Base-by-base conservation (phyloP, 2,329 filamentous ascomycete genomes). In the Aspergillus sclerotialis region DNA sequence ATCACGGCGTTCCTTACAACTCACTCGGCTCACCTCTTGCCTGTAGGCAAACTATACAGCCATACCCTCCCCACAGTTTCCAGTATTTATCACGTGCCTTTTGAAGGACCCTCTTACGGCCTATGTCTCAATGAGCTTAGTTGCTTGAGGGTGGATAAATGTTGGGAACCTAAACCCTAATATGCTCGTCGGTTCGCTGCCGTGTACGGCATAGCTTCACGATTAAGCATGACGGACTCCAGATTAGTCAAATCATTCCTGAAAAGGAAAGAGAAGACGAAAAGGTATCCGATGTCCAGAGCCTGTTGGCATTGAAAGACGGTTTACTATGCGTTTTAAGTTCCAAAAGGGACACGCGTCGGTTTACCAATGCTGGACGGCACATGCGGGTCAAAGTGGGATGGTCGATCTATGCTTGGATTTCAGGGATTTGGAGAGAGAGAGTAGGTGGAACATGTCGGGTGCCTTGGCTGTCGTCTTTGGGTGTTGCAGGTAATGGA, bases 131-230 rank as follows among this genome's bases (percentile, higher is more conserved):
- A 42, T 33, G 37, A 30, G 35, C 36, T 42, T 42, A 40, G 57
- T 54, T 56, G 56, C 61, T 67, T 35, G 38, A 31, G 65, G 65
- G 75, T 73, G 76, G 81, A 77, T 70, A 70, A 69, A 65, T 69
- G 65, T 82, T 80, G 86, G 84, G 89, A 89, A 49, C 84, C 89
- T 94, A 94, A 94, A 89, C 89, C 89, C 94, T 94, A 84, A 25
- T 26, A 75, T 69, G 69, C 64, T 68, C 63, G 69, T 78, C 83
- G 84, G 85, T 80, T 78, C 56, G 60, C 50, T 51, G 44, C 53
- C 45, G 52, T 43, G 27, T 28, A 27, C 27, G 39, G 46, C 43
- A 46, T 35, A 84, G 83, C 73, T 55, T 88, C 84, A 78, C 78
- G 77, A 71, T 72, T 59, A 69, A 67, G 75, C 80, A 82, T 79